These are phyloP conservation scores for Penicillium italicum DNA, from an alignment of 2,329 filamentous ascomycete genomes.

Conservation along the genomic window DNA sequence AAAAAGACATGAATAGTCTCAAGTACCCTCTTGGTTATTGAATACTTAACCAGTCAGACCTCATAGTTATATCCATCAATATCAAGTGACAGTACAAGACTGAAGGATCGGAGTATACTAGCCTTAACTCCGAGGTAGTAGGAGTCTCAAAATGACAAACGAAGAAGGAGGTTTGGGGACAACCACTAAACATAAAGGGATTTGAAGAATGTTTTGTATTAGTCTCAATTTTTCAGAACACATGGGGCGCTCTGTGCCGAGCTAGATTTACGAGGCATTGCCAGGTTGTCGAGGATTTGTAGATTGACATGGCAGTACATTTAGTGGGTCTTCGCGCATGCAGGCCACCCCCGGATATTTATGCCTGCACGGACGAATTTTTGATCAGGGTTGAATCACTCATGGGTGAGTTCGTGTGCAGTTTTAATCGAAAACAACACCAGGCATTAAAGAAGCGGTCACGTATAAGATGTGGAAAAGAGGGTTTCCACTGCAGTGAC, in stretches of 20 bases:
- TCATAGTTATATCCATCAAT: not conserved
- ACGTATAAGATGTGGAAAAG: not conserved
- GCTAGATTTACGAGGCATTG: not conserved
- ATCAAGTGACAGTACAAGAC: not conserved
- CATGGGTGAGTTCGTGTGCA: too few relatives aligned
- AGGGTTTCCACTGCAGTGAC: not conserved
- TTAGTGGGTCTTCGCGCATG: slow-evolving; percentile 10
- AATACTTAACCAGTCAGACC: not conserved
- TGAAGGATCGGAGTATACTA: not conserved
- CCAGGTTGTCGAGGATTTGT: slow-evolving; percentile 1
- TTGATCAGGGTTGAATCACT: too few relatives aligned
- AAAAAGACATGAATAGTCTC: too few relatives aligned
- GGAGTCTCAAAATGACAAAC: not conserved
- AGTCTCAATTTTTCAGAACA: not conserved
- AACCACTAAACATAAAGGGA: slow-evolving; percentile 1
- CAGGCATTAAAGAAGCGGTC: slow-evolving; percentile 1
- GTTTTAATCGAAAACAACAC: too few relatives aligned
- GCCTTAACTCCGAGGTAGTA: not conserved
- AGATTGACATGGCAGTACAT: slow-evolving; percentile 1
- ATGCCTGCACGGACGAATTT: slow-evolving; percentile 3
- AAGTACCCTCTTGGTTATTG: not conserved
- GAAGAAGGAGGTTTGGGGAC: not conserved
- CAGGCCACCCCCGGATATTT: slow-evolving; percentile 2
- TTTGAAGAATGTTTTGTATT: not conserved
- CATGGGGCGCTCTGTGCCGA: not conserved